Percentiles rank a stretch among this genome's conserved stretches.
phyloP scores from a whole-genome alignment of 1,139 yeast genomes.

The Blastobotrys ciferrii region DNA sequence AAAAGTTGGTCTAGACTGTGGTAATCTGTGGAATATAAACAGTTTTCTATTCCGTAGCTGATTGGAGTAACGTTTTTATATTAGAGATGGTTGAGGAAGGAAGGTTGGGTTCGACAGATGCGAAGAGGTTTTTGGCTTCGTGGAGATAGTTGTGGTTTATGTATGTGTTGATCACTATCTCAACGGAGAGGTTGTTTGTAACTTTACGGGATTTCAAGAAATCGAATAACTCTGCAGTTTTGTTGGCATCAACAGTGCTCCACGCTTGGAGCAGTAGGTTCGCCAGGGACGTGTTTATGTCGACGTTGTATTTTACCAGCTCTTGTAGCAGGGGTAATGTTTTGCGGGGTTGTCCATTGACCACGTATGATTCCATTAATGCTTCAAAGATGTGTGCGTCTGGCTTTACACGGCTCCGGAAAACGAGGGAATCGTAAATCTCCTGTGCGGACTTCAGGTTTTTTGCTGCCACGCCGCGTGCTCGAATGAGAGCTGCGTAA shows the following conservation, averaged over 20 bases:
- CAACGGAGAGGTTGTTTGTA: constrained; percentile 31
- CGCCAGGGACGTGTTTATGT: constrained; percentile 39
- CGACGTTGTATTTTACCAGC: constrained; percentile 38
- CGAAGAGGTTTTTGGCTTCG: constrained; percentile 32
- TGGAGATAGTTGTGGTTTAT: constrained; percentile 29
- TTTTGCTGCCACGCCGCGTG: constrained; percentile 39
- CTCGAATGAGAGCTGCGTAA: constrained; percentile 41
- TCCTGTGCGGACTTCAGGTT: constrained; percentile 37
- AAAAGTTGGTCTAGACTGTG: no score
- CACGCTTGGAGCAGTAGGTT: constrained; percentile 40
- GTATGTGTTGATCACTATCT: constrained; percentile 38
- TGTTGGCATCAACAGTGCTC: constrained; percentile 34
- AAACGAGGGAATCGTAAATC: constrained; percentile 29
- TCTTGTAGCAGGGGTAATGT: constrained; percentile 35
- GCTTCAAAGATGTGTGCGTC: constrained; percentile 42
- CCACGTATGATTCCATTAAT: constrained; percentile 40
- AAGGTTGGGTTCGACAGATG: no score
- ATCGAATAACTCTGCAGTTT: constrained; percentile 37
- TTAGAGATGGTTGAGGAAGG: no score
- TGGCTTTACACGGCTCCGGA: constrained; percentile 32
- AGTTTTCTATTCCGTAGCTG: no score
- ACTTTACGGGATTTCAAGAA: neutral
- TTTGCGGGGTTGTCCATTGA: constrained; percentile 29
- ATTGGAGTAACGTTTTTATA: no score
- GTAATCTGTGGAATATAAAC: no score